A percentile compares a stretch with the other conserved stretches of the same genome.
Evolutionary conservation across 2,329 filamentous ascomycete species (phyloP).

Genomic region (Fusarium decemcellulare): DNA sequence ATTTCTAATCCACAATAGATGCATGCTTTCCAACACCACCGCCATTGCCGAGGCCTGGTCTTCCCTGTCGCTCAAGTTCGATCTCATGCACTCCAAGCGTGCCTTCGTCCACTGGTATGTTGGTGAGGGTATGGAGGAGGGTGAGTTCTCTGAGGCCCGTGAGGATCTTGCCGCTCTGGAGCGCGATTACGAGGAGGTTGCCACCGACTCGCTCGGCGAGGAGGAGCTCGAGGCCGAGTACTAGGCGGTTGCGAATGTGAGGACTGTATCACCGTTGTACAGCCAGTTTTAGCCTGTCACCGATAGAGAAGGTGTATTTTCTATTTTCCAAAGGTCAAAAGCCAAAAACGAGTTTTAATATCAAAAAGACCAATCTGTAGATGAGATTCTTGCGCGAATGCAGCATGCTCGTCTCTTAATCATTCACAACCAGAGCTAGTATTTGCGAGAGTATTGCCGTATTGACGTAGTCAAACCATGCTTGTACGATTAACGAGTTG

Average conservation of each 20-base stretch:
- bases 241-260: slow-evolving; percentile 64
- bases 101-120: slow-evolving; percentile 99
- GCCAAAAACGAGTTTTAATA: slow-evolving; percentile 56
- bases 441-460: slow-evolving; percentile 38
- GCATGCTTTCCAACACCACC: slow-evolving; percentile 99
- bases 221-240: slow-evolving; percentile 94
- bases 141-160: slow-evolving; percentile 99
- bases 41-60: slow-evolving; percentile 99
- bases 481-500: background rate
- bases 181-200: slow-evolving; percentile 99
- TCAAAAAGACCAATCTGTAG: slow-evolving; percentile 52
- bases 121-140: slow-evolving; percentile 99
- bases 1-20: slow-evolving; percentile 64
- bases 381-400: slow-evolving; percentile 34
- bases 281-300: slow-evolving; percentile 48
- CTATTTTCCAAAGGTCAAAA: slow-evolving; percentile 54
- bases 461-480: slow-evolving; percentile 21
- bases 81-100: slow-evolving; percentile 99
- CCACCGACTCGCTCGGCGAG: slow-evolving; percentile 90
- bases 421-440: slow-evolving; percentile 28
- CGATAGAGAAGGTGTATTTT: slow-evolving; percentile 55
- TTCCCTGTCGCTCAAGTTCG: slow-evolving; percentile 96
- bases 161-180: slow-evolving; percentile 98
- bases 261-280: slow-evolving; percentile 43
- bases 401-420: slow-evolving; percentile 29